phyloP scores from a whole-genome alignment of 2,329 filamentous ascomycete genomes.

The Lomentospora prolificans region DNA sequence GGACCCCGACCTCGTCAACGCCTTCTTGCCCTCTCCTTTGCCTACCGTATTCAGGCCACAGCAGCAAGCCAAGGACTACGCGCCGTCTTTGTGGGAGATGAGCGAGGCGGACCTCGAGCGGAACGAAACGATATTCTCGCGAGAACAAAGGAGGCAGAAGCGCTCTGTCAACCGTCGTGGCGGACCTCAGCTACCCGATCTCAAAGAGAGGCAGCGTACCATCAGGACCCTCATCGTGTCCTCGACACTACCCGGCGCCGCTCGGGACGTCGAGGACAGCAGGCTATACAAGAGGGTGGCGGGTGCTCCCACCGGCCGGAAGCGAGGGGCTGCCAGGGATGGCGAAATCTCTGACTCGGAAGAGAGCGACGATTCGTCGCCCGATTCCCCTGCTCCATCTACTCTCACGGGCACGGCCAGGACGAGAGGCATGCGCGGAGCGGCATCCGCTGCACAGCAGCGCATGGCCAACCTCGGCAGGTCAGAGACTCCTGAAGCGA shows the following conservation, averaged over 20 bases:
- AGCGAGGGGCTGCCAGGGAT: constrained; percentile 31
- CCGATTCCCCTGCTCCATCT: constrained; percentile 69
- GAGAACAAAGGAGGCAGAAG: constrained; percentile 91
- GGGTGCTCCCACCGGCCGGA: constrained; percentile 38
- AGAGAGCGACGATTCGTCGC: constrained; percentile 78
- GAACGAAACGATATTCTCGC: constrained; percentile 84
- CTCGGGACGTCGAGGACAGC: constrained; percentile 69
- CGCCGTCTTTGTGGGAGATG: constrained; percentile 87
- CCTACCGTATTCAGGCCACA: constrained; percentile 78
- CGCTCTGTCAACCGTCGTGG: constrained; percentile 88
- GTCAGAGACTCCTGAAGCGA: constrained; percentile 80
- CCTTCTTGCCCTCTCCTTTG: constrained; percentile 79
- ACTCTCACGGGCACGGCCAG: constrained; percentile 70
- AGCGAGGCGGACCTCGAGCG: constrained; percentile 83
- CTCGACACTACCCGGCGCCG: constrained; percentile 82
- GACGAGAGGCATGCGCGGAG: constrained; percentile 80
- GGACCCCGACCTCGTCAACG: constrained; percentile 76
- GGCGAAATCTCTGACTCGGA: constrained; percentile 80
- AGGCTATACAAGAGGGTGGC: constrained; percentile 73
- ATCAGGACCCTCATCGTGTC: constrained; percentile 89
- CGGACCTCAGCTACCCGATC: constrained; percentile 85
- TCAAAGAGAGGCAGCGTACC: constrained; percentile 88
- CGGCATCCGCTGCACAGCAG: constrained; percentile 75
- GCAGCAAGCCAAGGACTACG: constrained; percentile 88
- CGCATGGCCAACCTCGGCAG: constrained; percentile 75